Evolutionary conservation across 257 asterid species (phyloP), one percentile per base, ranked within the genome.

Genomic region (Voacanga thouarsii): DNA sequence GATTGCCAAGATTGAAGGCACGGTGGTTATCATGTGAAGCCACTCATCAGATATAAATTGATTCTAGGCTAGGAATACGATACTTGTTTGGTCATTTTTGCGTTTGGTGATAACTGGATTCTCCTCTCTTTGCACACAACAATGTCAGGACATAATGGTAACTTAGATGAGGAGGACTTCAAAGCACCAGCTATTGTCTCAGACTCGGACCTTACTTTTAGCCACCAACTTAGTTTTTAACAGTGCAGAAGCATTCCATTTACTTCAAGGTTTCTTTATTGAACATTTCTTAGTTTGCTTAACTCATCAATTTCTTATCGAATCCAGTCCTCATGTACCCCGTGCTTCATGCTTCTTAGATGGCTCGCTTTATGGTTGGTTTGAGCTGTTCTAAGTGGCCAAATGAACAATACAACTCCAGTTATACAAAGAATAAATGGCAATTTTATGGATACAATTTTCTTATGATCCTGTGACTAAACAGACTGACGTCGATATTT

Each of bases 41-140:
- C 23, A 63, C 14, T 66, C 15, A 65, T 78, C 64, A 57, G 7
- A 16, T 43, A 18, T 50, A 51, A 16, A 12, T 53, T 59, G 53
- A 55, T 43, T 74, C 72, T 18, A 24, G 61, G 60, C 60, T 60
- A 18, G 44, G 37, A 16, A 23, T 37, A 4, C 12, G 77, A 57
- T 41, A 43, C 59, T 57, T 77, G 15, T 56, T 49, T 45, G 26
- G 64, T n/a, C 66, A 68, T 57, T 15, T 68, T 47, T 78, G 64
- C 44, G 28, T 30, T 44, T 26, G 5, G 65, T 71, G 41, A 23
- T 28, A 47, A 21, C 12, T 30, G 56, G 43, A 5, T 24, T 2
- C 26, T n/a, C 53, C 69, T 60, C 47, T 4, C 18, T 65, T 39
- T 23, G n/a, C 33, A 16, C 37, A 39, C 30, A 19, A 18, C 18